Evolutionary conservation across 768 basidiomycete species (phyloP), one percentile per base, ranked within the genome.

Genomic region (Clitopilus hobsonii): DNA sequence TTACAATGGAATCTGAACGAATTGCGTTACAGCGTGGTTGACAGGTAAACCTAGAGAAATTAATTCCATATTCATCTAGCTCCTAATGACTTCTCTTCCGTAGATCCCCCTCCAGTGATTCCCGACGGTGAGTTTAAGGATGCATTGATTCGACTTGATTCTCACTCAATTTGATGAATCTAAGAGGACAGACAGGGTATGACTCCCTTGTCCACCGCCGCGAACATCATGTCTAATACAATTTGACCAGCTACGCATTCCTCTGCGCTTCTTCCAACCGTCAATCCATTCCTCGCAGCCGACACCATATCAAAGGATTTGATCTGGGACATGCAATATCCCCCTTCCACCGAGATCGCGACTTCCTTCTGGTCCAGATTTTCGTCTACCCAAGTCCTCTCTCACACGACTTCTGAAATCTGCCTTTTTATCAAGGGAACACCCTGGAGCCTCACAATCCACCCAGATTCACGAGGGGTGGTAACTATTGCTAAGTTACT

Each of bases 231-330:
- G n/a, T n/a, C n/a, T n/a, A n/a, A n/a, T n/a, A n/a, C n/a, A n/a
- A n/a, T n/a, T n/a, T 32, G 16, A 32, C 7, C 7, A 32, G 8
- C 30, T 32, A 7, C 23, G 25, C 27, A 29, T 20, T 24, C n/a
- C 69, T 78, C 3, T 47, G 60, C 1, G 78, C 77, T 66, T 76
- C 78, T 63, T 77, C 82, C n/a, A 70, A 65, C 29, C 65, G 38
- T 85, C 18, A 77, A 84, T 62, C 80, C 81, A 2, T 71, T 72
- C 22, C 75, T 86, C 13, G 83, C 81, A 16, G 69, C 71, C 6
- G 38, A 41, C 6, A 41, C 38, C 6, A 41, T 41, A 6, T 20
- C 38, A 41, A 41, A 41, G n/a, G 8, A 10, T 6, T 10, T 41
- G 38, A 10, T 6, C 10, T 41, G 38, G 38, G 38, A 41, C 38